Conservation (phyloP, 345 rosid species). For the Clausena lansium region DNA sequence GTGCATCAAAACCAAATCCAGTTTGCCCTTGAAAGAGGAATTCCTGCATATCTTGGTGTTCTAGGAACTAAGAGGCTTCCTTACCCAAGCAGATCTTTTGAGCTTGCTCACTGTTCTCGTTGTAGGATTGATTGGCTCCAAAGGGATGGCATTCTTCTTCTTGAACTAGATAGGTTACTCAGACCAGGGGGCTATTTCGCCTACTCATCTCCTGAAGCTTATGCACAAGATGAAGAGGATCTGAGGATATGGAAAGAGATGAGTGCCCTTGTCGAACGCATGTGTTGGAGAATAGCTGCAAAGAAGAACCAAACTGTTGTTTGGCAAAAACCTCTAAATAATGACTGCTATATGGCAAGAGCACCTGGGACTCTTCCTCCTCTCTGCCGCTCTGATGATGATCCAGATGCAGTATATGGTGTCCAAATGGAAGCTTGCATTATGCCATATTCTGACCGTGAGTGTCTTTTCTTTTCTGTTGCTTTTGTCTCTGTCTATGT, state of each 20-base stretch:
- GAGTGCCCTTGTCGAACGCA: slow-evolving; percentile 86
- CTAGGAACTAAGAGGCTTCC: slow-evolving; percentile 94
- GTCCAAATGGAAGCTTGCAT: slow-evolving; percentile 95
- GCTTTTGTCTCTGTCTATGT: neutral
- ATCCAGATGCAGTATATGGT: slow-evolving; percentile 88
- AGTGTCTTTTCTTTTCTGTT: slow-evolving; percentile 32
- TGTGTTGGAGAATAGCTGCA: slow-evolving; percentile 96
- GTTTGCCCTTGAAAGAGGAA: slow-evolving; percentile 97
- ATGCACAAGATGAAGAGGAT: slow-evolving; percentile 96
- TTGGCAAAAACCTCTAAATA: slow-evolving; percentile 92
- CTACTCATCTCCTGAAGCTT: slow-evolving; percentile 98
- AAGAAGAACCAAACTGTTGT: slow-evolving; percentile 94
- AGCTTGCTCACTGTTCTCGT: slow-evolving; percentile 95
- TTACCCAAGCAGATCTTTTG: slow-evolving; percentile 98
- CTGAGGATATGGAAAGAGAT: slow-evolving; percentile 90
- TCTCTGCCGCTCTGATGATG: slow-evolving; percentile 78
- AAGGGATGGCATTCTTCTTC: slow-evolving; percentile 96
- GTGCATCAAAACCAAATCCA: slow-evolving; percentile 99
- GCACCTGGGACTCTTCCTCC: slow-evolving; percentile 87
- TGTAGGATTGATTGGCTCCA: slow-evolving; percentile 99
- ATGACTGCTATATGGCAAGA: slow-evolving; percentile 85
- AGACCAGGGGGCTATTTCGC: slow-evolving; percentile 99
- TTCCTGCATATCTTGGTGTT: slow-evolving; percentile 98
- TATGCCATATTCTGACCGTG: slow-evolving; percentile 81
- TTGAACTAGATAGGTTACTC: slow-evolving; percentile 92